phyloP scores from a whole-genome alignment of 148 eudicot genomes.

The Fagopyrum homotropicum region DNA sequence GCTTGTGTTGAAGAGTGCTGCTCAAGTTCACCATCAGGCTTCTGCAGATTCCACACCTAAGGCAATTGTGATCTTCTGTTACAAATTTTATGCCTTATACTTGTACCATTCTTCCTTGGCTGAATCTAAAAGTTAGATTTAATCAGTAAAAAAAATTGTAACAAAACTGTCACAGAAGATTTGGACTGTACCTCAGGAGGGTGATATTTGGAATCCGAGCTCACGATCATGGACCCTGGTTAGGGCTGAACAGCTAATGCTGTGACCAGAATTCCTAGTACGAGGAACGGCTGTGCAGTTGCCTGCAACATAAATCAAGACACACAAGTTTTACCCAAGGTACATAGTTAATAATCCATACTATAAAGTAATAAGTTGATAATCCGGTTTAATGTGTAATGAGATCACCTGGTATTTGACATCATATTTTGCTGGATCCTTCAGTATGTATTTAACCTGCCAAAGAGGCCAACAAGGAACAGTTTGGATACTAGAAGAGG shows the following conservation, averaged over 20 bases:
- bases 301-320: conserved; percentile 41
- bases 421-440: conserved; percentile 84
- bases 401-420: conserved; percentile 78
- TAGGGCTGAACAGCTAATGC: conserved; percentile 54
- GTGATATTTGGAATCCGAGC: background rate
- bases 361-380: background rate
- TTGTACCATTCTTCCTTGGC: too few species aligned
- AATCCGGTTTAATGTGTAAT: background rate
- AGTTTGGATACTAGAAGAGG: background rate
- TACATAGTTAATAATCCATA: background rate
- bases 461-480: background rate
- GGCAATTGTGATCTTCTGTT: too few species aligned
- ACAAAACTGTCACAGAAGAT: too few species aligned
- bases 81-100: too few species aligned
- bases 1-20: too few species aligned
- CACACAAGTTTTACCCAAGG: background rate
- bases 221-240: background rate
- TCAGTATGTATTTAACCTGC: conserved; percentile 87
- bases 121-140: too few species aligned
- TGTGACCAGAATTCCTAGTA: conserved; percentile 78
- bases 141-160: too few species aligned
- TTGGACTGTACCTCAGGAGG: too few species aligned
- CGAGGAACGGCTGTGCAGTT: conserved; percentile 84
- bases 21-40: too few species aligned
- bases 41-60: too few species aligned